Percentiles rank a stretch among this genome's conserved stretches.
These are phyloP conservation scores for Solanum pinnatisectum DNA, from an alignment of 257 asterid species.

Conservation along the genomic window DNA sequence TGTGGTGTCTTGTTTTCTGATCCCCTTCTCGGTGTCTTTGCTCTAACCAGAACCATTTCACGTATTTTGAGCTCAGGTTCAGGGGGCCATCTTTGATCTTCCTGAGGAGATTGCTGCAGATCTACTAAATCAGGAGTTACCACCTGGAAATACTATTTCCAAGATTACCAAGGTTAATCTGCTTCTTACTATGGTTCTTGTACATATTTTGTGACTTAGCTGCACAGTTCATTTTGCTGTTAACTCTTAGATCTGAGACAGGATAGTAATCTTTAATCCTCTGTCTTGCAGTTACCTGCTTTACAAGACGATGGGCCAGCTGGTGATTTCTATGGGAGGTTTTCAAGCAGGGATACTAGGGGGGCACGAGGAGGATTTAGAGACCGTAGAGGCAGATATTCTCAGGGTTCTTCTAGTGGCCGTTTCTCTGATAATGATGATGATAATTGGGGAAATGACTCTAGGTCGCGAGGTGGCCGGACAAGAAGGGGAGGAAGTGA, in stretches of 20 bases:
- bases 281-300: constrained; percentile 60
- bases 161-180: constrained; percentile 55
- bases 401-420: constrained; percentile 45
- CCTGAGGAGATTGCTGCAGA: constrained; percentile 92
- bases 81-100: constrained; percentile 93
- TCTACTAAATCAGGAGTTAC: constrained; percentile 58
- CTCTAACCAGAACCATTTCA: constrained; percentile 1
- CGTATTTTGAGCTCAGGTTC: constrained; percentile 34
- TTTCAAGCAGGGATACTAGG: constrained; percentile 55
- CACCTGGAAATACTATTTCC: constrained; percentile 81
- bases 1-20: background rate
- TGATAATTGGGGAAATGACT: constrained; percentile 24
- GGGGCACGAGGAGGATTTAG: constrained; percentile 47
- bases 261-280: background rate
- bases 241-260: background rate
- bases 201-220: background rate
- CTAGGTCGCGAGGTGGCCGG: constrained; percentile 30
- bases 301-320: constrained; percentile 94
- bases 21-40: background rate
- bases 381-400: constrained; percentile 49
- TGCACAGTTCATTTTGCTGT: background rate
- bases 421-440: constrained; percentile 24
- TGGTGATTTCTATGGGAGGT: constrained; percentile 67
- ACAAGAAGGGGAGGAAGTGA: constrained; percentile 61
- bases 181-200: background rate